Evolutionary conservation across 495 filamentous ascomycete species (phyloP).

Genomic region (Oidiodendron maius): DNA sequence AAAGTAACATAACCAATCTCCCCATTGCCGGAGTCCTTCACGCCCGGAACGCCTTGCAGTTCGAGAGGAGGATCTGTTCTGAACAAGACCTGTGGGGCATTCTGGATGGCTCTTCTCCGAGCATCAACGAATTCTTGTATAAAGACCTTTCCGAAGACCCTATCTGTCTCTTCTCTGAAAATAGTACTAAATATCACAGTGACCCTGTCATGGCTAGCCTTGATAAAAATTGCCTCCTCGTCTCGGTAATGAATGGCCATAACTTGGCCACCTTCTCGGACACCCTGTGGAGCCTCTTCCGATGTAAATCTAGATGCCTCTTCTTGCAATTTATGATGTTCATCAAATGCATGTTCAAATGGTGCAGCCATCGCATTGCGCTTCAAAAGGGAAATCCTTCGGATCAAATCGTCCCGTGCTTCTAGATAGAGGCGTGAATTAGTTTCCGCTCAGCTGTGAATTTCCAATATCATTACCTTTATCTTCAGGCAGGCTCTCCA

Average conservation of each 20-base stretch:
- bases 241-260: slow-evolving; percentile 98
- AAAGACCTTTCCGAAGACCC: slow-evolving; percentile 96
- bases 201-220: slow-evolving; percentile 91
- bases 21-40: slow-evolving; percentile 63
- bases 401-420: slow-evolving; percentile 76
- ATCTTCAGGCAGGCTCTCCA: slow-evolving; percentile 77
- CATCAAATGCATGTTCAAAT: slow-evolving; percentile 93
- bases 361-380: slow-evolving; percentile 98
- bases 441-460: not conserved
- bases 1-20: slow-evolving; percentile 98
- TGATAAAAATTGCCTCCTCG: slow-evolving; percentile 99
- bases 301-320: slow-evolving; percentile 85
- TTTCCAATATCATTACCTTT: slow-evolving; percentile 42
- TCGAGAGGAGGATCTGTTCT: slow-evolving; percentile 91
- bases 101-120: slow-evolving; percentile 88
- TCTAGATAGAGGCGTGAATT: slow-evolving; percentile 39
- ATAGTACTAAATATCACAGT: slow-evolving; percentile 99
- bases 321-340: slow-evolving; percentile 77
- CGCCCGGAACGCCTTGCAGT: slow-evolving; percentile 76
- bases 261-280: slow-evolving; percentile 82
- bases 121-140: slow-evolving; percentile 94
- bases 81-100: slow-evolving; percentile 97
- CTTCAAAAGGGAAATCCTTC: slow-evolving; percentile 81
- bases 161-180: slow-evolving; percentile 94
- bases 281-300: slow-evolving; percentile 84